phyloP scores from a whole-genome alignment of 257 asterid species.

The Verbascum thapsus region DNA sequence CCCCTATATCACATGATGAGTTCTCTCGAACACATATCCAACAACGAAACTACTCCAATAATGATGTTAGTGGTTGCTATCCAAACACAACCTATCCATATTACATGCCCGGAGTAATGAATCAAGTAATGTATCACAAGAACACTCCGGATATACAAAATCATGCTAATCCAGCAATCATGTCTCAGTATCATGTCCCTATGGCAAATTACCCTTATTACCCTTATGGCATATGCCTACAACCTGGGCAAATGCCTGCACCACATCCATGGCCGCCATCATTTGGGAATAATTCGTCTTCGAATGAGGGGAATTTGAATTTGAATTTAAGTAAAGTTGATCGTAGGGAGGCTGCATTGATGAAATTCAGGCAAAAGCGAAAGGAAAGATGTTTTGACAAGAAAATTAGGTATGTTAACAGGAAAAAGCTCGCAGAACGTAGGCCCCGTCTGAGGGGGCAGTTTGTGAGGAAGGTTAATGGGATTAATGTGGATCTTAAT shows the following conservation, averaged over 20 bases:
- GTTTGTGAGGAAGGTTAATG: constrained; percentile 87
- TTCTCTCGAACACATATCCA: constrained; percentile 47
- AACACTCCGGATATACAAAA: constrained; percentile 49
- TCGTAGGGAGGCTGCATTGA: constrained; percentile 88
- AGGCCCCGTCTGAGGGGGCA: constrained; percentile 95
- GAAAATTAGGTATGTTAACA: constrained; percentile 85
- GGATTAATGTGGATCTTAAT: constrained; percentile 73
- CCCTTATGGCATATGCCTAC: constrained; percentile 69
- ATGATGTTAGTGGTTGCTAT: constrained; percentile 46
- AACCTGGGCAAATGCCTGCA: constrained; percentile 69
- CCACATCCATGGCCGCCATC: constrained; percentile 72
- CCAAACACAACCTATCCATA: constrained; percentile 58
- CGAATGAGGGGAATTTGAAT: constrained; percentile 45
- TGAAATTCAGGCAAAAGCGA: constrained; percentile 89
- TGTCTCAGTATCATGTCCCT: constrained; percentile 70
- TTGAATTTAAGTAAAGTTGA: constrained; percentile 50
- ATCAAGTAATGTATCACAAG: constrained; percentile 61
- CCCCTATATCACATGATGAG: constrained; percentile 52
- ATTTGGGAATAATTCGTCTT: constrained; percentile 43
- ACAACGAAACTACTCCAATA: constrained; percentile 47
- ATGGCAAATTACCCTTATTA: constrained; percentile 67
- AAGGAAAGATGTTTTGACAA: constrained; percentile 95
- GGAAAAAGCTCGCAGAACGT: constrained; percentile 89
- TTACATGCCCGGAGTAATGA: constrained; percentile 66
- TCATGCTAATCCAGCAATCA: constrained; percentile 48